These are phyloP conservation scores for Trichosporon ovoides DNA, from an alignment of 1,284 basidiomycete species.

Conservation along the genomic window DNA sequence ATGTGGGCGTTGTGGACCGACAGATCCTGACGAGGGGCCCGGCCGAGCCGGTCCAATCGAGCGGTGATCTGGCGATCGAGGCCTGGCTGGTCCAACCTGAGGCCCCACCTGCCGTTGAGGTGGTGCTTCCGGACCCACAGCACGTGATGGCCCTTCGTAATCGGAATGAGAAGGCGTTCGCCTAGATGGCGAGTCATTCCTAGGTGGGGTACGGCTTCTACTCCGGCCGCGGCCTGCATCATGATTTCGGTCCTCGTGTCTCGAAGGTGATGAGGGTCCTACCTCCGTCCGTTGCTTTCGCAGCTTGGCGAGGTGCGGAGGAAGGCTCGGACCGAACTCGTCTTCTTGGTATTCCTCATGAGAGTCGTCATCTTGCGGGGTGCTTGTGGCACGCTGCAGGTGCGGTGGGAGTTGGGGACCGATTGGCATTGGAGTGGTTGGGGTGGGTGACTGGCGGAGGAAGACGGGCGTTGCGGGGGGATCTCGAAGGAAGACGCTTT, in stretches of 20 bases:
- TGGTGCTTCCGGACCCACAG: neutral
- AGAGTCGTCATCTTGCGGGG: neutral
- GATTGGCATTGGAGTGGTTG: too few species aligned
- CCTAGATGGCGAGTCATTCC: neutral
- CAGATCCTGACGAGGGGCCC: neutral
- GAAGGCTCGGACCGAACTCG: constrained; percentile 4
- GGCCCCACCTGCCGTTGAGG: neutral
- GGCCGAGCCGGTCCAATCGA: neutral
- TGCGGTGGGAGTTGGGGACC: constrained; percentile 19
- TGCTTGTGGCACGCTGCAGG: neutral
- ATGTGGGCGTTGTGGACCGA: neutral
- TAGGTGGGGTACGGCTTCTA: neutral
- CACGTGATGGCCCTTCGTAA: neutral
- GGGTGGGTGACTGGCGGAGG: neutral
- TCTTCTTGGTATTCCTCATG: neutral
- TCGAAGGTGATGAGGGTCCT: neutral
- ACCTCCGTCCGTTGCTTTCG: constrained; percentile 24
- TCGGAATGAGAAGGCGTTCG: neutral
- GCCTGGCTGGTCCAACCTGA: neutral
- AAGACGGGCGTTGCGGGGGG: neutral
- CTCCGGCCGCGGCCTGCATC: constrained; percentile 35
- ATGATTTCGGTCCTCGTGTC: constrained; percentile 62
- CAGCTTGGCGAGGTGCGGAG: constrained; percentile 25
- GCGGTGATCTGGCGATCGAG: neutral
- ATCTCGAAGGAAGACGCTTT: neutral